A percentile compares a stretch with the other conserved stretches of the same genome.
These are phyloP conservation scores for Dioscorea alata DNA, from an alignment of 106 monocot species.

Conservation along the genomic window DNA sequence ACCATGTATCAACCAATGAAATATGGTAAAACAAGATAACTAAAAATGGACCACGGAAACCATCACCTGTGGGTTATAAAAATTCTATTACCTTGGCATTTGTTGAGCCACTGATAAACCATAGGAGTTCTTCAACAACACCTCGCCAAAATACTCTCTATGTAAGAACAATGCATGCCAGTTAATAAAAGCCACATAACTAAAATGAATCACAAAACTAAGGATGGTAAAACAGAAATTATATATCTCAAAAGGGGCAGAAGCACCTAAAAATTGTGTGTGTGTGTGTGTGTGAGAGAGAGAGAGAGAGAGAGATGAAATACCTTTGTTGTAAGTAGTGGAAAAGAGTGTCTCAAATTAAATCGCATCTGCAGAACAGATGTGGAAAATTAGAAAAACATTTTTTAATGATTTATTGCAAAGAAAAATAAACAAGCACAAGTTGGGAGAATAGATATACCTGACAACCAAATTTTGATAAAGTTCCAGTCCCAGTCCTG, in stretches of 20 bases:
- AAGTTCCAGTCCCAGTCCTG: constrained; percentile 80
- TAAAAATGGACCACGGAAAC: neutral
- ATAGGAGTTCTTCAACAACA: constrained; percentile 96
- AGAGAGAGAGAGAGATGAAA: neutral
- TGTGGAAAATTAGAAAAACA: neutral
- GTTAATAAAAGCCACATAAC: neutral
- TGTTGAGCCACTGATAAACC: constrained; percentile 99
- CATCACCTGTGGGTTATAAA: too few relatives aligned
- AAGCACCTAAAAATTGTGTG: constrained; percentile 90
- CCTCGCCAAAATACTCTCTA: constrained; percentile 96
- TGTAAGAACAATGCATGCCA: too few relatives aligned
- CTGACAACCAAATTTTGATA: constrained; percentile 96
- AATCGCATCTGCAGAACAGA: constrained; percentile 67
- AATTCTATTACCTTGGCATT: constrained; percentile 67
- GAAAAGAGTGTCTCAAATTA: constrained; percentile 89
- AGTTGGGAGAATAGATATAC: constrained; percentile 14
- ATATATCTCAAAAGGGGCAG: constrained; percentile 68
- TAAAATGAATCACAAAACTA: neutral
- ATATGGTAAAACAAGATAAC: neutral
- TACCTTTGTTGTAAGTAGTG: constrained; percentile 96
- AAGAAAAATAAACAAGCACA: neutral
- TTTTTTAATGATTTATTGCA: too few relatives aligned
- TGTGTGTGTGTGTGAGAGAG: too few relatives aligned
- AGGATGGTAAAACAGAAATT: constrained; percentile 24
- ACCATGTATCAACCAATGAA: neutral